phyloP scores from a whole-genome alignment of 768 basidiomycete genomes.

The Amanita polypyramis region DNA sequence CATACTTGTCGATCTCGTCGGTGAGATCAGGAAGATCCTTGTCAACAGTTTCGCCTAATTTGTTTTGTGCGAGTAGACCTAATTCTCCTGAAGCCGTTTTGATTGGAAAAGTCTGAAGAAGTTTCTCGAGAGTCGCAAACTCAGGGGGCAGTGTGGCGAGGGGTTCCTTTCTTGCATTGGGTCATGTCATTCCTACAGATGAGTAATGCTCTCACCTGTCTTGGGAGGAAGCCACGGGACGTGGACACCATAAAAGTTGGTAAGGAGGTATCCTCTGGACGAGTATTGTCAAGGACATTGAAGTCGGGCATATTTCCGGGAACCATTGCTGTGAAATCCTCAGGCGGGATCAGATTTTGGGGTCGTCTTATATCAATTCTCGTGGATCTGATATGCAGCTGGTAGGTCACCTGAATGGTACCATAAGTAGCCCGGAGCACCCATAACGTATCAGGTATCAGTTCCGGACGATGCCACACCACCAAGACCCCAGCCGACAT shows the following conservation, averaged over 20 bases:
- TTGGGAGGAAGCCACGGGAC: conserved; percentile 15
- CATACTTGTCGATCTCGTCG: conserved; percentile 14
- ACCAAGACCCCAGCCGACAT: no score
- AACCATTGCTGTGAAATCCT: not conserved
- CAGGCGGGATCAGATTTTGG: no score
- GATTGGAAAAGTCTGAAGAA: conserved; percentile 22
- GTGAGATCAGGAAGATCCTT: conserved; percentile 16
- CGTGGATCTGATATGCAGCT: no score
- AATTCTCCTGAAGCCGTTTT: conserved; percentile 17
- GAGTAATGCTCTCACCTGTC: conserved; percentile 6
- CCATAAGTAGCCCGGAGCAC: no score
- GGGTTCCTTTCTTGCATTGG: conserved; percentile 13
- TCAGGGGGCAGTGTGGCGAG: conserved; percentile 15
- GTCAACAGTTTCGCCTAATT: conserved; percentile 19
- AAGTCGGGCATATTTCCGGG: not conserved
- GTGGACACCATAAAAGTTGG: conserved; percentile 17
- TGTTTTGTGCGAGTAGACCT: conserved; percentile 17
- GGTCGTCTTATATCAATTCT: no score
- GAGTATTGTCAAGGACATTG: conserved; percentile 3
- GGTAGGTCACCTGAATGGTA: no score
- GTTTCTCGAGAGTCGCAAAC: conserved; percentile 17
- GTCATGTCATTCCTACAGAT: not conserved
- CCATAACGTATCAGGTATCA: no score
- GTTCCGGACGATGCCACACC: no score
- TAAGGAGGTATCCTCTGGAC: conserved; percentile 10